Evolutionary conservation across 176 grass and related monocot genomes (phyloP).

Genomic region (Poa pratensis): DNA sequence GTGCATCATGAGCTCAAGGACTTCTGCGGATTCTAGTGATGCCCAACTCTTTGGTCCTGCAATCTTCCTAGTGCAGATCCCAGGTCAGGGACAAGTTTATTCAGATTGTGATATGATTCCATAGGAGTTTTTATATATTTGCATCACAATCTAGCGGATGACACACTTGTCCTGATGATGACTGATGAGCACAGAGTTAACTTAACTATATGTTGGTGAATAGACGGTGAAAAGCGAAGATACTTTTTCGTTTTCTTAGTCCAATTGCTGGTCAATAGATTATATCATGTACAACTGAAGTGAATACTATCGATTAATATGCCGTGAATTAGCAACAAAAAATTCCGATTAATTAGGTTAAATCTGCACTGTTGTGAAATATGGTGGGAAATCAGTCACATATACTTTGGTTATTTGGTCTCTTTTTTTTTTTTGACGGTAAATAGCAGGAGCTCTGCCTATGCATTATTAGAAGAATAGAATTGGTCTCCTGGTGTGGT

Average conservation of each 20-base stretch:
- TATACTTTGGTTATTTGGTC: too few relatives aligned
- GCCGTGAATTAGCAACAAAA: not conserved
- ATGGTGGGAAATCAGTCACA: too few relatives aligned
- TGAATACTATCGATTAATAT: not conserved
- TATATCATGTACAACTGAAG: not conserved
- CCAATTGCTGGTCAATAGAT: not conserved
- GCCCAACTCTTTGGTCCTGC: not conserved
- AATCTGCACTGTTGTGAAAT: too few relatives aligned
- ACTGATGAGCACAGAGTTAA: conserved; percentile 2
- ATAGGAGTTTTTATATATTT: conserved; percentile 27
- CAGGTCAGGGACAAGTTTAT: not conserved
- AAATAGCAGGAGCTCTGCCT: too few relatives aligned
- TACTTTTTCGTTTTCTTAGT: not conserved
- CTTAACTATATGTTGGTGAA: not conserved
- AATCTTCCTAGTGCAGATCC: not conserved
- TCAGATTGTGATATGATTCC: not conserved
- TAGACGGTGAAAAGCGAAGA: not conserved
- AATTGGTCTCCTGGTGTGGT: not conserved
- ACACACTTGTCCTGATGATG: not conserved
- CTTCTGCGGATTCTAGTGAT: conserved; percentile 43
- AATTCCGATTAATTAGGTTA: not conserved
- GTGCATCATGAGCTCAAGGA: conserved; percentile 49
- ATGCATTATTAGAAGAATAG: too few relatives aligned
- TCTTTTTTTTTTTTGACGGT: too few relatives aligned
- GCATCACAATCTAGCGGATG: not conserved